These are phyloP conservation scores for Salix koriyanagi DNA, from an alignment of 345 rosid species.

Conservation along the genomic window DNA sequence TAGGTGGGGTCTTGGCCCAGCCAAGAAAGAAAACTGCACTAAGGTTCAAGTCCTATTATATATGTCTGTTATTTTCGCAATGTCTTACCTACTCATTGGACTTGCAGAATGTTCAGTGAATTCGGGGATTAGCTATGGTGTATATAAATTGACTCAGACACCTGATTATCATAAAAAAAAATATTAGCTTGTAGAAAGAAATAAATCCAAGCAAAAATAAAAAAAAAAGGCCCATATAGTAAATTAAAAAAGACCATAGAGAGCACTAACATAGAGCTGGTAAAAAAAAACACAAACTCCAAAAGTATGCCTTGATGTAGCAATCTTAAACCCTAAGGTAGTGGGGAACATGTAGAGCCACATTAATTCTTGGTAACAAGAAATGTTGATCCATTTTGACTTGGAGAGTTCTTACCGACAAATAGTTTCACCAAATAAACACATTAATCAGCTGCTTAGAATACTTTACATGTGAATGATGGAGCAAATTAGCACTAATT, in stretches of 20 bases:
- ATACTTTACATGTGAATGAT: neutral
- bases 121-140: too few relatives aligned
- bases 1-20: too few relatives aligned
- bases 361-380: neutral
- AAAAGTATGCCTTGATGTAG: neutral
- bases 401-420: neutral
- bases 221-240: too few relatives aligned
- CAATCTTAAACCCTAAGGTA: neutral
- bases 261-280: neutral
- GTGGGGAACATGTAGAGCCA: neutral
- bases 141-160: accelerated
- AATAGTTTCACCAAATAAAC: neutral
- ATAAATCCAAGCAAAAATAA: too few relatives aligned
- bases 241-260: neutral
- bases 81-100: accelerated
- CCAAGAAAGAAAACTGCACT: accelerated
- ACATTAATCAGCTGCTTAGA: neutral
- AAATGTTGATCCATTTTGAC: neutral
- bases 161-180: too few relatives aligned
- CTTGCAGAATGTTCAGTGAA: too few relatives aligned
- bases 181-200: too few relatives aligned
- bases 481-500: neutral
- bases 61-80: too few relatives aligned
- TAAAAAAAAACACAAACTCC: neutral
- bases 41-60: accelerated